phyloP scores from a whole-genome alignment of 1,284 basidiomycete species.

The Anthracocystis walkeri region DNA sequence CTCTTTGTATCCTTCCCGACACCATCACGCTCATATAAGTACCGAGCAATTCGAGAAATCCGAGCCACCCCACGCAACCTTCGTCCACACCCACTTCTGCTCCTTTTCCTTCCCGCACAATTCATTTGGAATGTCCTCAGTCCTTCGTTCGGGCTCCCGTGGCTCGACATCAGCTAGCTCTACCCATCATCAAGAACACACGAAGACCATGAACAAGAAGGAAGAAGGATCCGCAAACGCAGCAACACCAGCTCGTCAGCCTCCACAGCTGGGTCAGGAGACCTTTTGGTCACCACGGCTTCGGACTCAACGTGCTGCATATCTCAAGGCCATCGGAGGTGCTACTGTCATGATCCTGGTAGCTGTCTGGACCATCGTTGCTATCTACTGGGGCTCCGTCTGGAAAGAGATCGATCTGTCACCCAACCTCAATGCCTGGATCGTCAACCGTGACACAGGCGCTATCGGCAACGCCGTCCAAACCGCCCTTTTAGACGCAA shows the following conservation, averaged over 20 bases:
- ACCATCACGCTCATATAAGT: not conserved
- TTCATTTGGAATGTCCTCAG: conserved; percentile 13
- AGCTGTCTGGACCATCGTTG: conserved; percentile 46
- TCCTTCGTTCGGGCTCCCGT: conserved; percentile 4
- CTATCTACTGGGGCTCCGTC: conserved; percentile 65
- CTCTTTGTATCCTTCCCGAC: not conserved
- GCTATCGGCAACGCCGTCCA: conserved; percentile 52
- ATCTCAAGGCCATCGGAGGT: conserved; percentile 44
- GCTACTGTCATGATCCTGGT: conserved; percentile 48
- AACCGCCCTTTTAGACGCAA: conserved; percentile 47
- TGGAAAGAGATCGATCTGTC: conserved; percentile 52
- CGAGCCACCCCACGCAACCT: not conserved
- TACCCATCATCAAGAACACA: conserved; percentile 2
- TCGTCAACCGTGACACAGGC: conserved; percentile 62
- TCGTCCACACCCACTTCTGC: not conserved
- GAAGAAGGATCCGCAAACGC: conserved; percentile 5
- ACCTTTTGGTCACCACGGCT: conserved; percentile 55
- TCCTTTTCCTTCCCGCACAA: not conserved
- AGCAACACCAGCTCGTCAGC: conserved; percentile 32
- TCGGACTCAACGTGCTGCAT: conserved; percentile 27
- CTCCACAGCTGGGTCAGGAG: conserved; percentile 39
- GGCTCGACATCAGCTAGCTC: conserved; percentile 17
- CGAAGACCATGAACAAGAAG: not conserved
- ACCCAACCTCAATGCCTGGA: conserved; percentile 51
- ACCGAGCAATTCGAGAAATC: no score